A percentile compares a stretch with the other conserved stretches of the same genome.
phyloP scores from a whole-genome alignment of 1,139 yeast species.

The Saccharomyces hybrid region DNA sequence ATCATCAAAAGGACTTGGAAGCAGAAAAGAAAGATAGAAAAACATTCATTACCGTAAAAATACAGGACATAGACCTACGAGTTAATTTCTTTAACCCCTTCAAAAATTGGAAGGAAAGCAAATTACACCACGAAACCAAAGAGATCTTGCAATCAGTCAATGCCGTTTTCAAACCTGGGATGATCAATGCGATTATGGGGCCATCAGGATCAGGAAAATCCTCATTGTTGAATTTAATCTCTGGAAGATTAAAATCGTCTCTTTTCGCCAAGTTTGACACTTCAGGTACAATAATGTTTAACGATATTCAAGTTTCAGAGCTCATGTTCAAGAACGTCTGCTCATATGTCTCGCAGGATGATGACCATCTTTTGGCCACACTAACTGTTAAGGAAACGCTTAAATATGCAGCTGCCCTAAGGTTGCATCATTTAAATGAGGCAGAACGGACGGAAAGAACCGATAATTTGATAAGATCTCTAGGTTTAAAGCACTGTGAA shows the following conservation, averaged over 20 bases:
- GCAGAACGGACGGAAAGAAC: conserved; percentile 36
- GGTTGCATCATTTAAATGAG: conserved; percentile 38
- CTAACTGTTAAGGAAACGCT: conserved; percentile 74
- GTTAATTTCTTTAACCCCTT: conserved; percentile 12
- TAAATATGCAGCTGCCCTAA: conserved; percentile 58
- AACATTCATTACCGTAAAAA: conserved; percentile 11
- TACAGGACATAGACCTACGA: conserved; percentile 15
- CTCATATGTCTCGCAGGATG: conserved; percentile 74
- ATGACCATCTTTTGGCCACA: conserved; percentile 58
- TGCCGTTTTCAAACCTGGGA: conserved; percentile 53
- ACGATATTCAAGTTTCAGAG: conserved; percentile 37
- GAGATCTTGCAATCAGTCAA: conserved; percentile 43
- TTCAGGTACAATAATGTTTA: conserved; percentile 40
- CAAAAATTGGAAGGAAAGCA: conserved; percentile 3
- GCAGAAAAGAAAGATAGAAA: conserved; percentile 1
- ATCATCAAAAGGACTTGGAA: conserved; percentile 11
- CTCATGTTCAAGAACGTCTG: conserved; percentile 46
- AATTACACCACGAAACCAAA: conserved; percentile 19
- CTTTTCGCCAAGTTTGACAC: conserved; percentile 31
- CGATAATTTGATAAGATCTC: conserved; percentile 50
- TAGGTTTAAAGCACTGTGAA: conserved; percentile 73
- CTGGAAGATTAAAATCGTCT: conserved; percentile 51
- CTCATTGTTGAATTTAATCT: conserved; percentile 57
- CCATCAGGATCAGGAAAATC: conserved; percentile 88
- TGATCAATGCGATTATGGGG: conserved; percentile 76